These are phyloP conservation scores for Trypanosoma lewisi DNA, from an alignment of 208 protist genomes.

Conservation along the genomic window DNA sequence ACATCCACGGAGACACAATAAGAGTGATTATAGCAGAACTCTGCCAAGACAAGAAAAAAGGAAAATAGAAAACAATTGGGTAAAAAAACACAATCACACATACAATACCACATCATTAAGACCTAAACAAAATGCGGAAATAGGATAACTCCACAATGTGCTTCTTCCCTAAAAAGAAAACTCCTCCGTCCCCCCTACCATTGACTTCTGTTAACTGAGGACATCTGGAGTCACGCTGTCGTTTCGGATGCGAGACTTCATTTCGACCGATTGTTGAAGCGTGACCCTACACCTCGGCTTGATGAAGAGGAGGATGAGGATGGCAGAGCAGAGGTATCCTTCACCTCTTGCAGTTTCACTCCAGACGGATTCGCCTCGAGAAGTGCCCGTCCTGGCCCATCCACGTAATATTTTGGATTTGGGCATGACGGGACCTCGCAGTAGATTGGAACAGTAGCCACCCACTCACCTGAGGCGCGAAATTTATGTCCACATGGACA, in stretches of 20 bases:
- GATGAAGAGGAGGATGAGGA: constrained; percentile 8
- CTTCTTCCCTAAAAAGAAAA: background rate
- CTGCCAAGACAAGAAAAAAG: too few species aligned
- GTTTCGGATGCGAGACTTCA: too few species aligned
- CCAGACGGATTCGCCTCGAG: constrained; percentile 83
- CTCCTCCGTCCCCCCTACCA: background rate
- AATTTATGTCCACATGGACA: constrained; percentile 90
- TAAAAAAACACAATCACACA: background rate
- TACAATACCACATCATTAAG: background rate
- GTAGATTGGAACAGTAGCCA: constrained; percentile 76
- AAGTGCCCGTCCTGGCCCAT: constrained; percentile 75
- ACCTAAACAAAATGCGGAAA: background rate
- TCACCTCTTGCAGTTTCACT: constrained; percentile 73
- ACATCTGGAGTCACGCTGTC: too few species aligned
- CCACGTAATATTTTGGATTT: constrained; percentile 89
- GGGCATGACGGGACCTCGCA: constrained; percentile 89
- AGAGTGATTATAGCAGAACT: background rate
- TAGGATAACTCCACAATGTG: background rate
- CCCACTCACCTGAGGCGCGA: constrained; percentile 79
- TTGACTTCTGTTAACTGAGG: too few species aligned
- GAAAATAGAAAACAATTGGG: too few species aligned
- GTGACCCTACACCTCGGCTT: constrained; percentile 51
- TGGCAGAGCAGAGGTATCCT: constrained; percentile 16
- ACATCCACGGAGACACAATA: background rate
- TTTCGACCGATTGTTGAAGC: constrained; percentile 42